A percentile compares a stretch with the other conserved stretches of the same genome.
These are phyloP conservation scores for Neurospora sp. DNA, from an alignment of 495 filamentous ascomycete genomes.

Conservation along the genomic window DNA sequence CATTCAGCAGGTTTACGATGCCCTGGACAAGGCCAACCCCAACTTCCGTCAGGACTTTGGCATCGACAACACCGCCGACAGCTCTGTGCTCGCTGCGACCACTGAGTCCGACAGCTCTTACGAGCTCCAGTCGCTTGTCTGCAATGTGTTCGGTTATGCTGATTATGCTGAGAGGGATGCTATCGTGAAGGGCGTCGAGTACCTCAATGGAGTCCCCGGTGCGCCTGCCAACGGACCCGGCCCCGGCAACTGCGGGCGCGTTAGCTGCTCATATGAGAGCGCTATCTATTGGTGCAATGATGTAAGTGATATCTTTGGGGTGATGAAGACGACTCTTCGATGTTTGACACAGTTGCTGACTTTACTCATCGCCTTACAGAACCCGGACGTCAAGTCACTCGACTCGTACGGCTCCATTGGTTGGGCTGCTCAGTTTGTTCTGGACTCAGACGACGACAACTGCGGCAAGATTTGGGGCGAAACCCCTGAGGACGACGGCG, in stretches of 20 bases:
- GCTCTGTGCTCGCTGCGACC: not conserved
- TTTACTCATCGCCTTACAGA: not conserved
- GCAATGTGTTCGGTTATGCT: not conserved
- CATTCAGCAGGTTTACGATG: constrained; percentile 6
- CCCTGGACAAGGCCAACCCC: constrained; percentile 6
- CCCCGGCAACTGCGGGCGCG: constrained; percentile 13
- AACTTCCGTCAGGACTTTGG: constrained; percentile 14
- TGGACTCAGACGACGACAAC: not conserved
- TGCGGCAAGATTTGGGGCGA: not conserved
- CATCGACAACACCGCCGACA: not conserved
- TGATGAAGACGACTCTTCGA: not conserved
- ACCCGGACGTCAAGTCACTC: not conserved
- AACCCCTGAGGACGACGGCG: not conserved
- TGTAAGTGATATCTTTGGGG: not conserved
- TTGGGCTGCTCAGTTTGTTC: not conserved
- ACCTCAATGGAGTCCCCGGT: constrained; percentile 8
- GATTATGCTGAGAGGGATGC: not conserved
- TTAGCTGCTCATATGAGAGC: constrained; percentile 13
- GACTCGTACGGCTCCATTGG: not conserved
- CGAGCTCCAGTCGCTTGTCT: not conserved
- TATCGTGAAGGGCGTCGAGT: constrained; percentile 13
- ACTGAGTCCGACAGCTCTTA: not conserved
- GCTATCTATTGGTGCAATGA: constrained; percentile 25
- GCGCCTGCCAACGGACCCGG: constrained; percentile 10
- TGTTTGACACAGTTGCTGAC: not conserved